These are phyloP conservation scores for Suhomyces faveliae DNA, from an alignment of 805 yeast genomes.

Conservation along the genomic window DNA sequence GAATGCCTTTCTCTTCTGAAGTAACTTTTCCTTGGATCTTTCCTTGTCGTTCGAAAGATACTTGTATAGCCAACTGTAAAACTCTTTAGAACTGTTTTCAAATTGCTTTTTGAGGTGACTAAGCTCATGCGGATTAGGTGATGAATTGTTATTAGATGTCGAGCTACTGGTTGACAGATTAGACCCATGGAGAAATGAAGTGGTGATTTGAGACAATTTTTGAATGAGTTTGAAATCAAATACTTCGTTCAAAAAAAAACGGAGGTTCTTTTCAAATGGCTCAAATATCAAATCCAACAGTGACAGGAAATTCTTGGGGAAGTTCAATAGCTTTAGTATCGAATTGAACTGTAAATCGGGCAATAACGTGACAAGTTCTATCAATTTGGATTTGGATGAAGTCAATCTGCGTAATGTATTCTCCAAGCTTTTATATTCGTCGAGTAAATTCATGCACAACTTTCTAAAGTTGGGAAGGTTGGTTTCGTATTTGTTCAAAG, in stretches of 20 bases:
- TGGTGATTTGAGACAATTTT: conserved; percentile 20
- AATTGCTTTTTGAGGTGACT: conserved; percentile 30
- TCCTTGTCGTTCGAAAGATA: conserved; percentile 45
- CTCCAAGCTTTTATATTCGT: conserved; percentile 33
- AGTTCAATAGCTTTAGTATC: conserved; percentile 21
- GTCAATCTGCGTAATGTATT: conserved; percentile 20
- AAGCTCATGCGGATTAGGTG: conserved; percentile 19
- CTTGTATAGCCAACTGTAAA: conserved; percentile 43
- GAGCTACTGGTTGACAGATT: neutral
- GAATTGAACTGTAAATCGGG: conserved; percentile 24
- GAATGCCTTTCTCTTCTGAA: conserved; percentile 35
- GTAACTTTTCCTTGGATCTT: conserved; percentile 39
- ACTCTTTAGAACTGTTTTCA: conserved; percentile 42
- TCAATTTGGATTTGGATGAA: conserved; percentile 17
- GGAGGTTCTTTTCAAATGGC: conserved; percentile 32
- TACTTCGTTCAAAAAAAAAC: conserved; percentile 26
- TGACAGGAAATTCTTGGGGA: conserved; percentile 26
- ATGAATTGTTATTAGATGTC: conserved; percentile 4
- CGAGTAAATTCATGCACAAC: conserved; percentile 23
- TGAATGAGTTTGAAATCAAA: conserved; percentile 27
- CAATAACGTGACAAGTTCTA: conserved; percentile 23
- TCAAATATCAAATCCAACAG: conserved; percentile 27
- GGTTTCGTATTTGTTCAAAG: conserved; percentile 31
- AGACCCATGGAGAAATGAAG: neutral
- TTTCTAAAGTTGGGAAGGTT: conserved; percentile 28